Evolutionary conservation across 2,329 filamentous ascomycete species (phyloP), one percentile per base, ranked within the genome.

Genomic region (Botryosphaeria dothidea): DNA sequence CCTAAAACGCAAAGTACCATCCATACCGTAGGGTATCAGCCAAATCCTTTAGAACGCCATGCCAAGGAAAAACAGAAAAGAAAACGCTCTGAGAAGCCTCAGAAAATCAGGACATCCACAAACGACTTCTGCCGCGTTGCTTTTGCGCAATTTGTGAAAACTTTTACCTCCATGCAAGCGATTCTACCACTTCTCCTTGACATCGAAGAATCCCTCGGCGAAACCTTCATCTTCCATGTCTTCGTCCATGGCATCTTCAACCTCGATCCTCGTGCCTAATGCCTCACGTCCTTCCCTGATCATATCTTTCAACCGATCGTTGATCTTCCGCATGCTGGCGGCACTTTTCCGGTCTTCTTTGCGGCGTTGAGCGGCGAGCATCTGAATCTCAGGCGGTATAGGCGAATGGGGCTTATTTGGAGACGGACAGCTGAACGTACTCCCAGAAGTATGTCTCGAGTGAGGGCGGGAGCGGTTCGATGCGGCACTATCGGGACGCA

Each of bases 211-310:
- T 27, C 57, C 31, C 23, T 75, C 73, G 17, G 70, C 69, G 65
- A 71, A 72, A 7, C 70, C 71, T 31, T 76, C 73, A 41, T 74
- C 72, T 25, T 75, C 73, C 62, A 72, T 67, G 15, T 74, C 41
- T 11, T 70, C 67, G 43, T 71, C 65, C 23, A 60, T 68, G 23
- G 68, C 71, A 11, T 70, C 73, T 45, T 81, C 78, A 17, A 79
- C 68, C 31, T 79, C 75, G 29, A 80, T 72, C 66, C 78, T 82
- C 21, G 77, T 81, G 6, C 81, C 93, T 19, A 99, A 79, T 1
- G 95, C 95, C 76, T 95, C 90, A 70, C 90, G 90, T 0, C 93
- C 95, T 77, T 98, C 90, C 1, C 89, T 85, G 63, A 99, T 96
- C 90, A 99, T 92, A 36, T 89, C 90, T 73, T 91, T 87, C 54